Percentiles rank a stretch among this genome's conserved stretches.
Evolutionary conservation across 2,329 filamentous ascomycete genomes (phyloP).

Genomic region (Xylariaceae sp.): DNA sequence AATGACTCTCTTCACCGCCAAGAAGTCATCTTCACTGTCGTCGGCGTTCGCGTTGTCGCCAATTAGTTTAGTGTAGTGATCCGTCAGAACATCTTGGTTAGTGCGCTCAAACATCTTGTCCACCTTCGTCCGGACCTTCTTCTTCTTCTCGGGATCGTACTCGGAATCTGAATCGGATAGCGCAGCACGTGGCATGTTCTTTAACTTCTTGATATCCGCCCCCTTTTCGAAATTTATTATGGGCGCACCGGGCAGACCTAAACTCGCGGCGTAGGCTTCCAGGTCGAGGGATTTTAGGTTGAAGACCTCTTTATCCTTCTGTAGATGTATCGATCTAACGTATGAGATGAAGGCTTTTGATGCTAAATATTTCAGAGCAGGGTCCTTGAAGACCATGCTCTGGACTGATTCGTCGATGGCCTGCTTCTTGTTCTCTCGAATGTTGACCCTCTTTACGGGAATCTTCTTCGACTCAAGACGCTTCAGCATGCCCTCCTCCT

Average conservation of each 20-base stretch:
- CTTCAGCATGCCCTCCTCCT: conserved; percentile 86
- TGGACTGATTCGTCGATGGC: conserved; percentile 81
- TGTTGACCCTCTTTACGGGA: conserved; percentile 77
- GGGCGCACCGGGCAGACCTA: conserved; percentile 86
- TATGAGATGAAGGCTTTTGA: conserved; percentile 96
- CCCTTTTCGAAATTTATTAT: conserved; percentile 91
- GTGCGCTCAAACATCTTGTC: conserved; percentile 96
- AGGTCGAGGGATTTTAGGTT: conserved; percentile 76
- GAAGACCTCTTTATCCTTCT: conserved; percentile 85
- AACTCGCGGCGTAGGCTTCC: conserved; percentile 76
- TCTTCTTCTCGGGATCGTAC: conserved; percentile 50
- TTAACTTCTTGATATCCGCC: conserved; percentile 77
- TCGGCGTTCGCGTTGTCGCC: conserved; percentile 41
- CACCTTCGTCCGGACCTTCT: conserved; percentile 83
- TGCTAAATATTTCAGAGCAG: conserved; percentile 87
- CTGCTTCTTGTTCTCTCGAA: conserved; percentile 83
- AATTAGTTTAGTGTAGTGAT: conserved; percentile 86
- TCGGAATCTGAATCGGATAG: conserved; percentile 58
- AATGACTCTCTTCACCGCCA: conserved; percentile 84
- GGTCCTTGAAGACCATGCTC: conserved; percentile 92
- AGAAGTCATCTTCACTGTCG: conserved; percentile 70
- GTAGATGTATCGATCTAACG: conserved; percentile 74
- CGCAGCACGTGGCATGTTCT: conserved; percentile 72
- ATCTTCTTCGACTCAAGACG: conserved; percentile 85
- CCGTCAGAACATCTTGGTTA: conserved; percentile 93